Percentiles rank a stretch among this genome's conserved stretches.
Evolutionary conservation across 202 grass and related monocot genomes (phyloP).

Genomic region (Musa balbisiana): DNA sequence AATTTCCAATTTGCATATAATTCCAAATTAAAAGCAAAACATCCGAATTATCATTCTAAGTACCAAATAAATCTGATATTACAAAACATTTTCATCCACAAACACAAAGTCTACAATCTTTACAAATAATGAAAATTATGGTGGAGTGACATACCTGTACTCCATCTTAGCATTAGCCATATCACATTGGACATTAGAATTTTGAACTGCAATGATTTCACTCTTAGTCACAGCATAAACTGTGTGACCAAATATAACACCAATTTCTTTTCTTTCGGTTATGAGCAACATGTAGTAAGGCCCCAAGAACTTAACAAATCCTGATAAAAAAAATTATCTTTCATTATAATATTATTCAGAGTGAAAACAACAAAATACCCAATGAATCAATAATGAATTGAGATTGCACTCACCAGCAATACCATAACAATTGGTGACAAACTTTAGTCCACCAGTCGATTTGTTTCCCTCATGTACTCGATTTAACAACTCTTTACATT

Average conservation of each 20-base stretch:
- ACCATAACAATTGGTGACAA: slow-evolving; percentile 81
- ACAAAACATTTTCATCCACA: neutral
- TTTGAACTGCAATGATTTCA: slow-evolving; percentile 53
- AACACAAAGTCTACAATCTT: neutral
- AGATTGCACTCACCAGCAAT: slow-evolving; percentile 53
- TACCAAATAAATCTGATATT: neutral
- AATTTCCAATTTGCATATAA: neutral
- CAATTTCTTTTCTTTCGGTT: slow-evolving; percentile 70
- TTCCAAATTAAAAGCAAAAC: neutral
- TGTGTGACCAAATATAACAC: slow-evolving; percentile 65
- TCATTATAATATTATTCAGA: slow-evolving; percentile 12
- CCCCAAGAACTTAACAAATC: slow-evolving; percentile 85
- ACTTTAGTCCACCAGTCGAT: slow-evolving; percentile 69
- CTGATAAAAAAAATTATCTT: slow-evolving; percentile 27
- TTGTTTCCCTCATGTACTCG: slow-evolving; percentile 49
- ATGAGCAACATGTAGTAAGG: slow-evolving; percentile 96
- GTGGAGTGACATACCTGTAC: slow-evolving; percentile 36
- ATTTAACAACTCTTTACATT: slow-evolving; percentile 45
- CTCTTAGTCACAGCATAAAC: slow-evolving; percentile 72
- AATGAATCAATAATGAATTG: slow-evolving; percentile 2
- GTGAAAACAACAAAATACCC: neutral
- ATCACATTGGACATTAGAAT: slow-evolving; percentile 39
- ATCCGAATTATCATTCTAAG: neutral
- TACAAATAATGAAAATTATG: neutral
- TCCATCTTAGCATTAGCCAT: slow-evolving; percentile 48